Conservation (phyloP, 148 eudicot species). For the Nepenthes gracilis region DNA sequence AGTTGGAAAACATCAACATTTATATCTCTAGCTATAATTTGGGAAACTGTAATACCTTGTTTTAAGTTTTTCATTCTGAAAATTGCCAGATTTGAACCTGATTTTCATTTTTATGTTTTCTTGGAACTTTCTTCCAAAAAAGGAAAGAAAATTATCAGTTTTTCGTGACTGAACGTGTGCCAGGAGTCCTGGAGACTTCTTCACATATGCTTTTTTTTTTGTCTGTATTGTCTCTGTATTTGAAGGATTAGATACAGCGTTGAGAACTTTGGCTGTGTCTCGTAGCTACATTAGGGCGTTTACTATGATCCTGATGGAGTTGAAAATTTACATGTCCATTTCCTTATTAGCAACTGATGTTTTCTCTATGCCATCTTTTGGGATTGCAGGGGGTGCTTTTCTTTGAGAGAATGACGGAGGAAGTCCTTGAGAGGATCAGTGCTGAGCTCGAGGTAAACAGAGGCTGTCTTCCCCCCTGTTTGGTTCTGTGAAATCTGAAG, state of each 20-base stretch:
- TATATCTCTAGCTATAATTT: too few relatives aligned
- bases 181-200: too few relatives aligned
- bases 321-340: not conserved
- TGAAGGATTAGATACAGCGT: not conserved
- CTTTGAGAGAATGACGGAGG: conserved; percentile 84
- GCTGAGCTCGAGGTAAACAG: conserved; percentile 56
- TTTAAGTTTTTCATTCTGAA: too few relatives aligned
- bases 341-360: not conserved
- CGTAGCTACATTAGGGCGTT: not conserved
- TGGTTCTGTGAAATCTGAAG: not conserved
- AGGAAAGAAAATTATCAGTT: too few relatives aligned
- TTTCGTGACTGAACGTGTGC: too few relatives aligned
- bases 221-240: not conserved
- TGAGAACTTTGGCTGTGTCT: not conserved
- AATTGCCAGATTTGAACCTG: too few relatives aligned
- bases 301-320: not conserved
- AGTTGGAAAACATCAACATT: too few relatives aligned
- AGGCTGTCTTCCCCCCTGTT: not conserved
- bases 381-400: conserved; percentile 74
- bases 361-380: conserved; percentile 8
- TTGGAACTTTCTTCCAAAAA: too few relatives aligned
- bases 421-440: conserved; percentile 65
- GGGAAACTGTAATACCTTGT: too few relatives aligned
- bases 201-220: too few relatives aligned
- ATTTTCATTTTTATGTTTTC: too few relatives aligned